Evolutionary conservation across 2,329 filamentous ascomycete species (phyloP), one percentile per base, ranked within the genome.

Genomic region (Fusarium udum): DNA sequence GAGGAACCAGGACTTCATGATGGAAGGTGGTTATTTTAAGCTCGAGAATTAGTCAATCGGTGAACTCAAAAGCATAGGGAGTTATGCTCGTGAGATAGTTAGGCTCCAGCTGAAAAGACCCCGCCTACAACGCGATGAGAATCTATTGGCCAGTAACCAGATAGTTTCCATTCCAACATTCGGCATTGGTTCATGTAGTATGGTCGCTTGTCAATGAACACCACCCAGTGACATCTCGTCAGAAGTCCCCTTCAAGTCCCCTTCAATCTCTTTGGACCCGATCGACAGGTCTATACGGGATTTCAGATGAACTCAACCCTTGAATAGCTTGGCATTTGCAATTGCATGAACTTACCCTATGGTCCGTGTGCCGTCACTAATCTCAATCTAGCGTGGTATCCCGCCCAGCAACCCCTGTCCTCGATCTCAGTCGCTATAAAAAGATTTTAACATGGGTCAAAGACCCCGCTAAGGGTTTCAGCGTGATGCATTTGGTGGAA

Each of bases 11-110:
- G 37, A 56, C 22, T 56, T 56, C 52, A 56, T 56, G 8, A 6
- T 56, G 34, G 0, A 10, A 28, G 13, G 14, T 0, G 0, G 18
- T 13, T 18, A 1, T 0, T 39, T 5, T 18, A 10, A 37, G 10
- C 9, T 22, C 0, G 0, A 7, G 2, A 3, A 37, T 7, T 22
- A 1, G 3, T 22, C 3, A 4, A 16, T 13, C 0, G 3, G 4
- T 51, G 0, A 28, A 4, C 4, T 26, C 3, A 6, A 6, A 6
- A 14, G 6, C 26, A 7, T 6, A 13, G 4, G 7, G 8, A 4
- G 18, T 2, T 5, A 16, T 4, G 32, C 3, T 7, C 0, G 4
- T 6, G 9, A 15, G 1, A 2, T 6, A 0, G 1, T 37, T 1
- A 4, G 18, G 32, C 49, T 22, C 2, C 0, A 12, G 6, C 13